Percentiles rank a stretch among this genome's conserved stretches.
Conservation (phyloP, 306 rosid species). For the Quercus robur region DNA sequence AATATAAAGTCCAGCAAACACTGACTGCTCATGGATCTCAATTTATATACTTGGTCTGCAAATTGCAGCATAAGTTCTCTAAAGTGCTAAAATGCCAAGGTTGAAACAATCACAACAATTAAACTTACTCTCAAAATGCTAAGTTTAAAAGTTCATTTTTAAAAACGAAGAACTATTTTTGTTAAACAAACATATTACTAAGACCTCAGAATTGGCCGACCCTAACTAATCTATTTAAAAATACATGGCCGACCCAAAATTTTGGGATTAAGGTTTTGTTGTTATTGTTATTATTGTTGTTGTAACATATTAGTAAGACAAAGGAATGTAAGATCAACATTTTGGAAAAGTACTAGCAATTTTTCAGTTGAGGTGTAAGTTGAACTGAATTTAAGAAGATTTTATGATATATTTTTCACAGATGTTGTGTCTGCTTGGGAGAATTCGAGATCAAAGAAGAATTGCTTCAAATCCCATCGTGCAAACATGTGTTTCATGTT, state of each 20-base stretch:
- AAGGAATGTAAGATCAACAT: not conserved
- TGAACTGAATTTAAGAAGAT: not conserved
- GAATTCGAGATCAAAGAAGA: slow-evolving; percentile 78
- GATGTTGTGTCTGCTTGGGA: slow-evolving; percentile 86
- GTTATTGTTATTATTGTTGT: too few relatives aligned
- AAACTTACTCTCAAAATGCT: too few relatives aligned
- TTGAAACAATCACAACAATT: not conserved
- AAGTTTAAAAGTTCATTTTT: too few relatives aligned
- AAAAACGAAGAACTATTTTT: too few relatives aligned
- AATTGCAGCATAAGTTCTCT: not conserved
- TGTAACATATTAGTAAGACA: not conserved
- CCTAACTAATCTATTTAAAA: too few relatives aligned
- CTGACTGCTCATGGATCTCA: not conserved
- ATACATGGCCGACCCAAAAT: too few relatives aligned
- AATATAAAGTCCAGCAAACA: not conserved
- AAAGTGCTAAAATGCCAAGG: not conserved
- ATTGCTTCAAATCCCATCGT: slow-evolving; percentile 57
- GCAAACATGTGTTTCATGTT: slow-evolving; percentile 78
- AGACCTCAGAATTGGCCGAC: too few relatives aligned
- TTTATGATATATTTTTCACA: slow-evolving; percentile 12
- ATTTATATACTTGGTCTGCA: not conserved
- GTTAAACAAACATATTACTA: too few relatives aligned
- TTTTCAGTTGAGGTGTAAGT: not conserved
- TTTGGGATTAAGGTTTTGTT: too few relatives aligned
- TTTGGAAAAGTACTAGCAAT: not conserved